Evolutionary conservation across 2,329 filamentous ascomycete species (phyloP).

Genomic region (Lachnellula subtilissima): DNA sequence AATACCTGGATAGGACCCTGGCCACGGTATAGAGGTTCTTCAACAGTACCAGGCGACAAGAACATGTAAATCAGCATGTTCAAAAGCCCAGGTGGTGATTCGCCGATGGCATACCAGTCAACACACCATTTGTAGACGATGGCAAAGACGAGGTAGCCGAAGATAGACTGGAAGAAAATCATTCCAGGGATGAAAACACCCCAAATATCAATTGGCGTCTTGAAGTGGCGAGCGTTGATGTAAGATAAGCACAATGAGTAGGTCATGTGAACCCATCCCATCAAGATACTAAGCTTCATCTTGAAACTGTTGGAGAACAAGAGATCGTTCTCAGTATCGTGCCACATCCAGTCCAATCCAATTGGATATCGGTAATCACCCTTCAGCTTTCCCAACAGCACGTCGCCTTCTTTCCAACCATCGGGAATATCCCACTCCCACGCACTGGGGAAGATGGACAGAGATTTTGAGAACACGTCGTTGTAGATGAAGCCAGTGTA

Average conservation of each 20-base stretch:
- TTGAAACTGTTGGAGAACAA: slow-evolving; percentile 98
- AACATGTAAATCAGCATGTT: slow-evolving; percentile 99
- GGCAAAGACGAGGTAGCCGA: slow-evolving; percentile 88
- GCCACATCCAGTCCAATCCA: slow-evolving; percentile 94
- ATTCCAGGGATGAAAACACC: slow-evolving; percentile 97
- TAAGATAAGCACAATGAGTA: slow-evolving; percentile 92
- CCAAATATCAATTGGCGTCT: slow-evolving; percentile 90
- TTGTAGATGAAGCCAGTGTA: slow-evolving; percentile 98
- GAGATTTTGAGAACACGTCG: slow-evolving; percentile 89
- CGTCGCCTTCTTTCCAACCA: slow-evolving; percentile 59
- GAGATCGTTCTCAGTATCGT: slow-evolving; percentile 89
- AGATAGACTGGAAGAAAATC: slow-evolving; percentile 99
- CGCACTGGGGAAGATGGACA: slow-evolving; percentile 82
- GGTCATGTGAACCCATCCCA: slow-evolving; percentile 98
- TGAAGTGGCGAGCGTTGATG: slow-evolving; percentile 92
- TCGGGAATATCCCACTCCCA: slow-evolving; percentile 69
- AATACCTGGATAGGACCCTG: slow-evolving; percentile 73
- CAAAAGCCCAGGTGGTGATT: slow-evolving; percentile 76
- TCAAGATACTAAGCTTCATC: slow-evolving; percentile 98
- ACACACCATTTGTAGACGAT: slow-evolving; percentile 97
- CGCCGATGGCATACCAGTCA: slow-evolving; percentile 66
- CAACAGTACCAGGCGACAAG: slow-evolving; percentile 71
- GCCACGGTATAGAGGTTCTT: slow-evolving; percentile 70
- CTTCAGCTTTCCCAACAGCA: slow-evolving; percentile 63
- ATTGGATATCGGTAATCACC: slow-evolving; percentile 84